Conservation (phyloP, 2,329 filamentous ascomycete species). For the Fusarium falciforme region DNA sequence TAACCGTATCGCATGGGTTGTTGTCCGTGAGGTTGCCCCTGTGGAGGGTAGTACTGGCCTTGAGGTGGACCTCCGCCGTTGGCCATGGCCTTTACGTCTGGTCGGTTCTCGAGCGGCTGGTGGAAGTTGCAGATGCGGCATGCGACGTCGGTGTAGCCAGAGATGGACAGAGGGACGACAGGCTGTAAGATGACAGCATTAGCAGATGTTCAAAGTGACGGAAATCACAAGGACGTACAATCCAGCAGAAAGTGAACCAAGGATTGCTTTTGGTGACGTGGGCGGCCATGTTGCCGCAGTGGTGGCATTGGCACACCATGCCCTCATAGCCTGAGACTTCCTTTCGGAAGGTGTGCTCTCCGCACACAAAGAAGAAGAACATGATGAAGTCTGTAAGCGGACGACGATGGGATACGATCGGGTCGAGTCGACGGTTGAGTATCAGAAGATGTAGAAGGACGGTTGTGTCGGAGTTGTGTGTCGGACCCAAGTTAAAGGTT, state of each 20-base stretch:
- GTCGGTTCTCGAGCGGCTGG: constrained; percentile 71
- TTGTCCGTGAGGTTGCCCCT: constrained; percentile 46
- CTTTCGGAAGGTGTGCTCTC: constrained; percentile 70
- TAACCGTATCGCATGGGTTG: constrained; percentile 47
- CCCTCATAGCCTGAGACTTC: constrained; percentile 71
- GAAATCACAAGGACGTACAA: constrained; percentile 58
- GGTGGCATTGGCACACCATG: constrained; percentile 71
- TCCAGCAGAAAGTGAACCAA: constrained; percentile 85
- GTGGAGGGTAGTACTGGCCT: constrained; percentile 47
- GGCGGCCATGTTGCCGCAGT: constrained; percentile 73
- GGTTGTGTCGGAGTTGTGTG: background rate
- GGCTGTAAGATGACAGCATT: constrained; percentile 58
- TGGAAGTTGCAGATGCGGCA: constrained; percentile 83
- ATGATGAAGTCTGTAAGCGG: constrained; percentile 48
- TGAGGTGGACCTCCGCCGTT: constrained; percentile 53
- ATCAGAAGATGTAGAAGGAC: background rate
- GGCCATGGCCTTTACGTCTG: constrained; percentile 66
- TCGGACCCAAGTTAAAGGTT: background rate
- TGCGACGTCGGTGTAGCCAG: constrained; percentile 75
- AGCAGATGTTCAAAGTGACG: constrained; percentile 1
- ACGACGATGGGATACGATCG: background rate
- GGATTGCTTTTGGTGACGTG: constrained; percentile 72
- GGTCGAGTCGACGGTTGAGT: background rate
- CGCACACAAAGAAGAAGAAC: constrained; percentile 73
- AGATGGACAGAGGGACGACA: constrained; percentile 76